phyloP scores from a whole-genome alignment of 768 basidiomycete species.

The Guyanaporus albipodus region DNA sequence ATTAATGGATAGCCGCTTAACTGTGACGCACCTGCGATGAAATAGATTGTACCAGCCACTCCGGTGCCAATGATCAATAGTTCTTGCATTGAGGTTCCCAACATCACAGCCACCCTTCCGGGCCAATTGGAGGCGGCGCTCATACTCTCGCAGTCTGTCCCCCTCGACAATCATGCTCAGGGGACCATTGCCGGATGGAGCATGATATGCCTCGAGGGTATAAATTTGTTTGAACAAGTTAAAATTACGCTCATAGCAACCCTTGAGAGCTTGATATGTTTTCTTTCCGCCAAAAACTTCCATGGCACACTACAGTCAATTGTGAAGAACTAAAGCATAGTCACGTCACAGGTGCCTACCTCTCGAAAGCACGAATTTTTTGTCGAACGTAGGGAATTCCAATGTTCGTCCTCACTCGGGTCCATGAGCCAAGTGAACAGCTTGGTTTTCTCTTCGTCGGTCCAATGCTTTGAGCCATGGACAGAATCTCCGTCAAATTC shows the following conservation, averaged over 20 bases:
- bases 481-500: constrained; percentile 36
- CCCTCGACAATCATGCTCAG: constrained; percentile 48
- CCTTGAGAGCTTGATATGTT: constrained; percentile 80
- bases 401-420: constrained; percentile 65
- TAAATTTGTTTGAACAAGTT: constrained; percentile 83
- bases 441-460: constrained; percentile 76
- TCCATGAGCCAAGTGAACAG: constrained; percentile 81
- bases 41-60: constrained; percentile 76
- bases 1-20: neutral
- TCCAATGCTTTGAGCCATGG: constrained; percentile 80
- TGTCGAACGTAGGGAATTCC: constrained; percentile 71
- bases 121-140: constrained; percentile 63
- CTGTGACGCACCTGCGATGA: constrained; percentile 49
- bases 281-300: constrained; percentile 75
- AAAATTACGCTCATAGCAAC: constrained; percentile 82
- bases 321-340: constrained; percentile 1
- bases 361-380: constrained; percentile 83
- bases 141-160: constrained; percentile 67
- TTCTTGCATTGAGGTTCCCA: constrained; percentile 68
- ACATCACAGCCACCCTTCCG: constrained; percentile 65
- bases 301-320: constrained; percentile 50
- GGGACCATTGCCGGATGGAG: constrained; percentile 32
- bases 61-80: constrained; percentile 77
- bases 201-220: constrained; percentile 55
- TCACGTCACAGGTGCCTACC: constrained; percentile 34